These are phyloP conservation scores for Austroboletus festivus DNA, from an alignment of 768 basidiomycete genomes.

Conservation along the genomic window DNA sequence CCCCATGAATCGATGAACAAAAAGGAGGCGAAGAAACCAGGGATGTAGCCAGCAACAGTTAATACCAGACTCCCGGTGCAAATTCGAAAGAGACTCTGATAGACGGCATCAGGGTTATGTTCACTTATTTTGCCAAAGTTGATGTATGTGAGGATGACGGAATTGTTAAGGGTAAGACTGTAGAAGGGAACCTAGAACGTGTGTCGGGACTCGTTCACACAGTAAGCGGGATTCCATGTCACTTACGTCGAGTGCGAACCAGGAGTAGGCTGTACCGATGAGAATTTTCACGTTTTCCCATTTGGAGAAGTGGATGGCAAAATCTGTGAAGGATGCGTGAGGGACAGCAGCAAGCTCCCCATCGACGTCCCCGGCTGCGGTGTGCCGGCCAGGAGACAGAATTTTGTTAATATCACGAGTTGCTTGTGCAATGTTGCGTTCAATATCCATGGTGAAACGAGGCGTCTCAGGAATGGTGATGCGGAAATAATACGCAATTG, in stretches of 20 bases:
- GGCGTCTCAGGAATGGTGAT: conserved; percentile 91
- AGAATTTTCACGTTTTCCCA: conserved; percentile 79
- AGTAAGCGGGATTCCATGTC: not conserved
- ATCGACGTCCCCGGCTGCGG: conserved; percentile 44
- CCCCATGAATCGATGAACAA: conserved; percentile 69
- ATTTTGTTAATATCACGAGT: conserved; percentile 66
- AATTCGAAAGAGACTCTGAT: conserved; percentile 24
- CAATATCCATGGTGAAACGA: conserved; percentile 88
- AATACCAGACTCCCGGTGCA: conserved; percentile 20
- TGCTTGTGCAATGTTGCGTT: conserved; percentile 73
- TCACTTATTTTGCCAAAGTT: conserved; percentile 50
- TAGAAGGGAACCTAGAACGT: conserved; percentile 78
- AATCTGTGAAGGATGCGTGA: conserved; percentile 64
- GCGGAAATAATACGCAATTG: conserved; percentile 82
- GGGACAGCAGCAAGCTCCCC: conserved; percentile 54
- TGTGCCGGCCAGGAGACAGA: conserved; percentile 42
- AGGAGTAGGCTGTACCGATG: conserved; percentile 73
- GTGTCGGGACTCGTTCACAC: conserved; percentile 1
- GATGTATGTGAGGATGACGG: conserved; percentile 71
- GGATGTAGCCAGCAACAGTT: conserved; percentile 17
- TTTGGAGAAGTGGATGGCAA: conserved; percentile 60
- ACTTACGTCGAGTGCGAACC: conserved; percentile 85
- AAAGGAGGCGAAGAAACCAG: conserved; percentile 64
- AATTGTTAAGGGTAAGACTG: conserved; percentile 79
- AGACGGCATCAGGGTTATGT: conserved; percentile 10